Conservation (phyloP, 192 early-diverging fungal species). For the Geosiphon pyriformis region DNA sequence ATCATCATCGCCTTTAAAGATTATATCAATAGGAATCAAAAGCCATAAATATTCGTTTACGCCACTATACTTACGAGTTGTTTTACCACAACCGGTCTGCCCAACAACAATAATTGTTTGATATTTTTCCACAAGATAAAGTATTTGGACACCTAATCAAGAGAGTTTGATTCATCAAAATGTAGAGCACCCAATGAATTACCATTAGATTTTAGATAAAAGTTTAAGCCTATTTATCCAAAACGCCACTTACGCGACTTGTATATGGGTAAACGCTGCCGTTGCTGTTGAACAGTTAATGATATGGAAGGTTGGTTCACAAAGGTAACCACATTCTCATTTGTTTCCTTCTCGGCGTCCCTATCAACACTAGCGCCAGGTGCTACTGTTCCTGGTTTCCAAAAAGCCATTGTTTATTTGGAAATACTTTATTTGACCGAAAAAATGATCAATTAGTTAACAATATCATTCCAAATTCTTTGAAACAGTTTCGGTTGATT, state of each 20-base stretch:
- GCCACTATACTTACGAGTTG: constrained; percentile 65
- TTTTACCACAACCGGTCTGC: constrained; percentile 77
- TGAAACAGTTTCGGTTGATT: no score
- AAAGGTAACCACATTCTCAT: constrained; percentile 40
- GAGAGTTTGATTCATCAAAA: no score
- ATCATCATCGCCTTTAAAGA: neutral
- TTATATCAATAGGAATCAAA: no score
- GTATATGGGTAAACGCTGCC: constrained; percentile 83
- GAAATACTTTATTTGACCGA: no score
- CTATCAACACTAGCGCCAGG: constrained; percentile 58
- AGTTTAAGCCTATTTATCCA: no score
- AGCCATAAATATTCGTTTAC: no score
- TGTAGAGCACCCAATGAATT: no score
- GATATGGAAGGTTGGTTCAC: constrained; percentile 52
- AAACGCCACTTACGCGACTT: constrained; percentile 58
- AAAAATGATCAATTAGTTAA: no score
- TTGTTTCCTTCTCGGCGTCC: constrained; percentile 55
- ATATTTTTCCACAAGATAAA: constrained; percentile 62
- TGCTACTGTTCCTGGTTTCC: constrained; percentile 57
- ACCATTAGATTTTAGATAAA: no score
- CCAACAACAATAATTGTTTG: constrained; percentile 72
- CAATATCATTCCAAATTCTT: no score
- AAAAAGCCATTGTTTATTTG: constrained; percentile 62
- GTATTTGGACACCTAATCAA: constrained; percentile 43
- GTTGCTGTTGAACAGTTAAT: constrained; percentile 66